A percentile compares a stretch with the other conserved stretches of the same genome.
Evolutionary conservation across 1,284 basidiomycete genomes (phyloP).

Genomic region (Lentinus polychrous): DNA sequence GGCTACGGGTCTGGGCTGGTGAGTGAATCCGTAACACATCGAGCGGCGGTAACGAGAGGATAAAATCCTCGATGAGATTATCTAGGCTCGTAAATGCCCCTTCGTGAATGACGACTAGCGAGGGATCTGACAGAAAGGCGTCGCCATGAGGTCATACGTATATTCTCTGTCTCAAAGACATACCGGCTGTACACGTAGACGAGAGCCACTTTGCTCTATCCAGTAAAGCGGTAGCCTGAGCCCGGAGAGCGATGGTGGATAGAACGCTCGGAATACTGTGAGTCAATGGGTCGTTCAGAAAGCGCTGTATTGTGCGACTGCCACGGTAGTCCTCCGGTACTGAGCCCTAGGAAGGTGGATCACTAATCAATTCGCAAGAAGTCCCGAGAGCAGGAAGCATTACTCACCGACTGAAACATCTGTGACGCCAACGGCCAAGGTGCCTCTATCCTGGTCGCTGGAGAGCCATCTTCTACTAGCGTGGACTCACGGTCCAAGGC

Average conservation of each 20-base stretch:
- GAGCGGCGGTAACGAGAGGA: conserved; percentile 18
- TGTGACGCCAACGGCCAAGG: conserved; percentile 60
- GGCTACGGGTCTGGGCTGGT: conserved; percentile 12
- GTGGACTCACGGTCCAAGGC: conserved; percentile 45
- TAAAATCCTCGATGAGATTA: conserved; percentile 27
- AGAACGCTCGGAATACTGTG: conserved; percentile 11
- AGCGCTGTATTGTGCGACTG: conserved; percentile 19
- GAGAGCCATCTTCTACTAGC: conserved; percentile 30
- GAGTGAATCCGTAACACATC: conserved; percentile 7
- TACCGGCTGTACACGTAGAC: conserved; percentile 9
- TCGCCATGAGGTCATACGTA: neutral
- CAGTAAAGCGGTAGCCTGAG: conserved; percentile 28
- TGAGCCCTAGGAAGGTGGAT: conserved; percentile 14
- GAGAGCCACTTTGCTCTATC: conserved; percentile 14
- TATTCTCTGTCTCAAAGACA: neutral
- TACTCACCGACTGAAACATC: conserved; percentile 47
- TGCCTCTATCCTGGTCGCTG: conserved; percentile 43
- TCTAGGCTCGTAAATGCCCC: conserved; percentile 28
- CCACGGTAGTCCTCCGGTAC: conserved; percentile 8
- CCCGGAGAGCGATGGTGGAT: conserved; percentile 19
- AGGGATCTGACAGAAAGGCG: conserved; percentile 13
- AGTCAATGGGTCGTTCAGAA: conserved; percentile 19
- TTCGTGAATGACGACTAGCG: conserved; percentile 14
- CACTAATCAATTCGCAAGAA: neutral
- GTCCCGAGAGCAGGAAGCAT: conserved; percentile 4